Conservation (phyloP, 495 filamentous ascomycete species). For the Cenococcum geophilum region DNA sequence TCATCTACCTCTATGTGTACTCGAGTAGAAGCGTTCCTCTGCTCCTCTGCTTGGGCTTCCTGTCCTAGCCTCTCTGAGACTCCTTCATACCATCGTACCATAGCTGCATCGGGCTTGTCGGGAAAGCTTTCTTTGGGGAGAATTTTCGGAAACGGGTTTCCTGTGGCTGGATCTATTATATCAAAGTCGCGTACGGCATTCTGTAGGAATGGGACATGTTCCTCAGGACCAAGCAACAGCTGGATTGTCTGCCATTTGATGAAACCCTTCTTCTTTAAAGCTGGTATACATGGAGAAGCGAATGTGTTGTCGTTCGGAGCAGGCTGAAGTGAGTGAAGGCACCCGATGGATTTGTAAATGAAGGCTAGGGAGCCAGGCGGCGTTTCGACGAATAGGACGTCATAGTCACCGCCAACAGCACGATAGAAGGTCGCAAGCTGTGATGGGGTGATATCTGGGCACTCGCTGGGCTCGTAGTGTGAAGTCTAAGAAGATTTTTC, state of each 20-base stretch:
- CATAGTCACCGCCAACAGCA: slow-evolving; percentile 82
- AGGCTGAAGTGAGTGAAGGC: slow-evolving; percentile 51
- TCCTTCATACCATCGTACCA: slow-evolving; percentile 75
- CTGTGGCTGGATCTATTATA: slow-evolving; percentile 65
- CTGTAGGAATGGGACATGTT: slow-evolving; percentile 79
- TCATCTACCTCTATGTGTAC: slow-evolving; percentile 25
- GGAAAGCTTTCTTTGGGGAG: slow-evolving; percentile 77
- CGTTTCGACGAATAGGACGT: slow-evolving; percentile 77
- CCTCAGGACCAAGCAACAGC: slow-evolving; percentile 76
- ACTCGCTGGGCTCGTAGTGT: slow-evolving; percentile 59
- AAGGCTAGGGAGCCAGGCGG: slow-evolving; percentile 69
- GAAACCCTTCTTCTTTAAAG: slow-evolving; percentile 76
- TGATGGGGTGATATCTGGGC: slow-evolving; percentile 62
- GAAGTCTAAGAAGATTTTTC: slow-evolving; percentile 43
- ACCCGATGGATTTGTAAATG: slow-evolving; percentile 87
- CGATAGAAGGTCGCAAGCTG: slow-evolving; percentile 89
- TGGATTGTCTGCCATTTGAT: slow-evolving; percentile 93
- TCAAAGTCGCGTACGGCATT: slow-evolving; percentile 71
- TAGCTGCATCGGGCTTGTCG: slow-evolving; percentile 62
- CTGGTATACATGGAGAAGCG: slow-evolving; percentile 68
- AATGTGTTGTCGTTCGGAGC: slow-evolving; percentile 67
- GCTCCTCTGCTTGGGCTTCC: slow-evolving; percentile 35
- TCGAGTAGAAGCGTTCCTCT: slow-evolving; percentile 19
- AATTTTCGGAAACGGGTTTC: slow-evolving; percentile 63
- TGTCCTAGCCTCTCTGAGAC: slow-evolving; percentile 51